phyloP scores from a whole-genome alignment of 352 stramenopile species.

The Aphanomyces stellatus region DNA sequence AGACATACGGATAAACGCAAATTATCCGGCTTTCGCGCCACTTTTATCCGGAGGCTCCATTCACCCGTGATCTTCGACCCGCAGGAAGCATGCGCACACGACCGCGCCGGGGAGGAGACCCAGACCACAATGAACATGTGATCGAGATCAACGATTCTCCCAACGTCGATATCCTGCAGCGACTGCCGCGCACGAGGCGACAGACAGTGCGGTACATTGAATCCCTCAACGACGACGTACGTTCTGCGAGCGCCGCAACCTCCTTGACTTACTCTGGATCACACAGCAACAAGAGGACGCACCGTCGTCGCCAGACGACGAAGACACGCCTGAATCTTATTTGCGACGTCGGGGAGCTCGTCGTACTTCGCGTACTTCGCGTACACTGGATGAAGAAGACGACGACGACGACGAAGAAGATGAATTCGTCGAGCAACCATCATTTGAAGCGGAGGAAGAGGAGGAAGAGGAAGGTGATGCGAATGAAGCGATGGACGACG shows the following conservation, averaged over 20 bases:
- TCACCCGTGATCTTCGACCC: background rate
- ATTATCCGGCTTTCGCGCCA: slow-evolving; percentile 1
- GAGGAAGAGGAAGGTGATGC: slow-evolving; percentile 22
- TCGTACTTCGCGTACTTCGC: background rate
- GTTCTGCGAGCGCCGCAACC: background rate
- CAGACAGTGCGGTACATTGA: background rate
- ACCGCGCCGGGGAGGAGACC: background rate
- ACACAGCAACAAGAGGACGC: background rate
- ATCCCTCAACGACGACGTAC: background rate
- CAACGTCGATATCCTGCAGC: slow-evolving; percentile 1
- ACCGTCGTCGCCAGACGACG: background rate
- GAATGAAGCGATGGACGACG: slow-evolving; percentile 25
- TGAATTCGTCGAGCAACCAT: background rate
- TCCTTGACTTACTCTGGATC: background rate
- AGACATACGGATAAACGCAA: no score
- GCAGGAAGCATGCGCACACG: background rate
- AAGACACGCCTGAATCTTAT: background rate
- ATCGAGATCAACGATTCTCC: slow-evolving; percentile 10
- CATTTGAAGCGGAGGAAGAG: slow-evolving; percentile 22
- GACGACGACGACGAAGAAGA: slow-evolving; percentile 19
- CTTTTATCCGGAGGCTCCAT: slow-evolving; percentile 16
- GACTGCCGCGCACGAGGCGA: background rate
- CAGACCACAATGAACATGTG: background rate
- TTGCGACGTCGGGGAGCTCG: background rate
- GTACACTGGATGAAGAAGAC: background rate